phyloP scores from a whole-genome alignment of 257 asterid species.

The Misopates orontium region DNA sequence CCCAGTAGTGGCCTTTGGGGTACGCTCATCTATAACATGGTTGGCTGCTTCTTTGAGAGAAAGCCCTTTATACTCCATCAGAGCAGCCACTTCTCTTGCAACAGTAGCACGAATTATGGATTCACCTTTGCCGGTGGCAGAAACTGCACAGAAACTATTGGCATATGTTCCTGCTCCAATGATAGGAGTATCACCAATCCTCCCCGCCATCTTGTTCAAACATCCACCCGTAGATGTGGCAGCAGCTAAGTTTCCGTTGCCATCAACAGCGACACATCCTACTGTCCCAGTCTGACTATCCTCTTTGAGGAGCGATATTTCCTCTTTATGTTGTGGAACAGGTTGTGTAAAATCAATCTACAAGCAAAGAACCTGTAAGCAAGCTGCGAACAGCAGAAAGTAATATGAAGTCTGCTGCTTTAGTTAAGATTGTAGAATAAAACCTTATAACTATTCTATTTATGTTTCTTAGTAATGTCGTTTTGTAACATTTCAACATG shows the following conservation, averaged over 20 bases:
- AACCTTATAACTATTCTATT: too few species aligned
- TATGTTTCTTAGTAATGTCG: too few species aligned
- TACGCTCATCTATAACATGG: conserved; percentile 49
- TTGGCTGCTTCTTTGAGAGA: conserved; percentile 79
- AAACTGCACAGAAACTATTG: conserved; percentile 75
- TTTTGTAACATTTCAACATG: too few species aligned
- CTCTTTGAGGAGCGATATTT: conserved; percentile 38
- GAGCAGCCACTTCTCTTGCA: conserved; percentile 90
- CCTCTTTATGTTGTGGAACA: conserved; percentile 33
- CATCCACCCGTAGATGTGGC: conserved; percentile 95
- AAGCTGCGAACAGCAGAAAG: too few species aligned
- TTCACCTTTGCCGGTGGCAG: conserved; percentile 94
- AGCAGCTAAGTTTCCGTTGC: conserved; percentile 70
- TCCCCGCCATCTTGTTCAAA: conserved; percentile 88
- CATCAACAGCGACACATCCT: conserved; percentile 90
- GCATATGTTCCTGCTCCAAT: conserved; percentile 96
- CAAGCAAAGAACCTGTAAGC: neutral
- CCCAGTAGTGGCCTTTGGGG: conserved; percentile 64
- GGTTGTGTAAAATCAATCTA: conserved; percentile 83
- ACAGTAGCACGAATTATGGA: conserved; percentile 78
- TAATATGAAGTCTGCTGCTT: too few species aligned
- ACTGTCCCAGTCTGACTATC: conserved; percentile 85
- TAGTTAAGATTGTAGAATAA: too few species aligned
- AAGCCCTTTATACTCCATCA: conserved; percentile 86
- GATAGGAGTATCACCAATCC: conserved; percentile 92